Evolutionary conservation across 345 rosid species (phyloP), one percentile per base, ranked within the genome.

Genomic region (Ailanthus altissimus): DNA sequence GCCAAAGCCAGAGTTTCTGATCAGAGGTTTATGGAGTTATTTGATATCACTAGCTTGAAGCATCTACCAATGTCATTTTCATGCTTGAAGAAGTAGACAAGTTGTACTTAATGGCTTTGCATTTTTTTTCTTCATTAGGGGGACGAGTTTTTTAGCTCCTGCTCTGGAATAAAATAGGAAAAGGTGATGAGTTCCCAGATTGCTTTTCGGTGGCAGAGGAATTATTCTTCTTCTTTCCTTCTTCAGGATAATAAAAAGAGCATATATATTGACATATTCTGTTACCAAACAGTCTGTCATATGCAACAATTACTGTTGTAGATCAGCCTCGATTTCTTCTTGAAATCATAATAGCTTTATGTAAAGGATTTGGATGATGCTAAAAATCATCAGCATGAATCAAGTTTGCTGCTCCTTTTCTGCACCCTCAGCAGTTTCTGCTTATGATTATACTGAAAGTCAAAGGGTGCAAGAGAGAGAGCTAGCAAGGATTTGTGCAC

Each of bases 1-100:
- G 94, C 94, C 7, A 95, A 95, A 86, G 96, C 99, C 64, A 93
- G 99, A 81, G 90, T 90, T 62, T 84, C 97, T 3, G 98, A 93
- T 86, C 93, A 92, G 88, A 93, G 84, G 90, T 95, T 95, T 79
- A 90, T 92, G 96, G 99, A 93, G 86, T 78, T 86, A 80, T 92
- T 95, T 78, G 97, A 95, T 76, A 84, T 89, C 74, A 88, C 97
- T 66, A 80, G 83, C 89, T 80, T 94, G 76, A 90, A 86, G 83
- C 88, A 91, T 61, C 73, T 80, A 36, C 93, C 97, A 28, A 73
- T 89, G 87, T 81, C 94, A 65, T 91, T 90, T 89, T 90, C 97
- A 68, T 87, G 86, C 84, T 85, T 82, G 20, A 89, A 75, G 83
- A 88, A 87, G 82, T 88, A 82, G 28, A 73, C 40, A 71, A 23